phyloP scores from a whole-genome alignment of 345 rosid species.

The Bruguiera parviflora region DNA sequence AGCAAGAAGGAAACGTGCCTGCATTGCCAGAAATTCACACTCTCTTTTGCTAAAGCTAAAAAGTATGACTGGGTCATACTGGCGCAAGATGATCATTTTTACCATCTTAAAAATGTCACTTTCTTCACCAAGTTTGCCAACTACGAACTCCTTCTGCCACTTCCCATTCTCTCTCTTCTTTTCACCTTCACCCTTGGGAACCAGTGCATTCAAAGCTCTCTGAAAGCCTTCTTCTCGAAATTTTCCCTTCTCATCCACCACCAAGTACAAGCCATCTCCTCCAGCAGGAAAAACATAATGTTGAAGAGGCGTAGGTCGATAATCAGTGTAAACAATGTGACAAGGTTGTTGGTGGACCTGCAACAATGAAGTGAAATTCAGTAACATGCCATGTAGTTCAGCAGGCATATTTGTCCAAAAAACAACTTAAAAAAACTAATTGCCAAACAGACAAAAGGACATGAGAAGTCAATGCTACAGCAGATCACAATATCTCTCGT shows the following conservation, averaged over 20 bases:
- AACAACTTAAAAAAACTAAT: neutral
- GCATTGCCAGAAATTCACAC: constrained; percentile 97
- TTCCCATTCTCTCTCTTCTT: constrained; percentile 77
- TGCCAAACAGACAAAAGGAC: too few species aligned
- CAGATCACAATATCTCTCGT: too few species aligned
- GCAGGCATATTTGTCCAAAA: constrained; percentile 14
- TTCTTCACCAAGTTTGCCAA: constrained; percentile 87
- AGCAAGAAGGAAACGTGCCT: constrained; percentile 44
- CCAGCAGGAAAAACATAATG: constrained; percentile 96
- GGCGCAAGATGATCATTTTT: constrained; percentile 93
- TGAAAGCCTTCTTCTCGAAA: constrained; percentile 96
- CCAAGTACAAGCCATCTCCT: constrained; percentile 84
- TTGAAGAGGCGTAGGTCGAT: constrained; percentile 98
- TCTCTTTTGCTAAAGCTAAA: constrained; percentile 99
- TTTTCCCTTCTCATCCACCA: constrained; percentile 88
- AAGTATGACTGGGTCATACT: constrained; percentile 94
- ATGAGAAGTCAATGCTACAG: too few species aligned
- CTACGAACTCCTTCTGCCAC: constrained; percentile 59
- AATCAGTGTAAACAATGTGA: constrained; percentile 97
- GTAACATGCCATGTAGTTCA: constrained; percentile 17
- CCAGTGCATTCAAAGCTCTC: constrained; percentile 79
- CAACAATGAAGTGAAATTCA: constrained; percentile 18
- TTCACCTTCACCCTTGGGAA: constrained; percentile 65
- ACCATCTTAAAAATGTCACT: constrained; percentile 97
- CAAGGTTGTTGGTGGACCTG: constrained; percentile 98